Evolutionary conservation across 2,329 filamentous ascomycete species (phyloP), one percentile per base, ranked within the genome.

Genomic region (Colletotrichum australisinense): DNA sequence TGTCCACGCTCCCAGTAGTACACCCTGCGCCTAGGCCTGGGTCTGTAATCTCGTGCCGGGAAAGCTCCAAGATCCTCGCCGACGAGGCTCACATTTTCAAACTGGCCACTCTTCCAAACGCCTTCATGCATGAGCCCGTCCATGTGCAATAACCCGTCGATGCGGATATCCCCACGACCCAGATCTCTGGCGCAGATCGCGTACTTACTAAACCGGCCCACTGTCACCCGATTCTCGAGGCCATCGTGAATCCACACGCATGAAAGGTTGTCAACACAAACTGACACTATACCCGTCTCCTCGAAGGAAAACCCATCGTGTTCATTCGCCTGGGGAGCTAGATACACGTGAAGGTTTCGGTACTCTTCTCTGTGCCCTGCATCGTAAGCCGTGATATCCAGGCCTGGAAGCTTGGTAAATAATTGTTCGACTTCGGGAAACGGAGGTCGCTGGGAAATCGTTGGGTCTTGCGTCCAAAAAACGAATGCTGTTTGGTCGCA

Each of bases 21-120:
- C 0, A 1, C 2, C 1, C 0, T 1, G 30, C 46, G n/a, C 9
- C 24, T 4, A 6, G 5, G n/a, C 9, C 24, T 4, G 9, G 5
- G 2, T 4, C 12, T 16, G 19, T 14, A 12, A 14, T 3, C 5
- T 4, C n/a, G n/a, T 11, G 22, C 62, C 3, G 42, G 49, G 32
- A 38, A 63, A 9, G 49, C n/a, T 5, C 28, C 62, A 2, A 32
- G 52, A 5, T 64, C 49, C 11, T 55, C 62, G 22, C 14, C 62
- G n/a, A 55, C n/a, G n/a, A 64, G 12, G 22, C 35, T 12, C 5
- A 55, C 35, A 14, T 35, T 22, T 32, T 52, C 59, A 11, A 52
- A 52, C 16, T 16, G 30, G 30, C n/a, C 9, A 19, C 46, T 55
- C 28, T 38, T 55, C 49, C 49, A 64, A 24, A 55, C 22, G 46